Evolutionary conservation across 2,329 filamentous ascomycete genomes (phyloP).

Genomic region (Drechslera avenae): DNA sequence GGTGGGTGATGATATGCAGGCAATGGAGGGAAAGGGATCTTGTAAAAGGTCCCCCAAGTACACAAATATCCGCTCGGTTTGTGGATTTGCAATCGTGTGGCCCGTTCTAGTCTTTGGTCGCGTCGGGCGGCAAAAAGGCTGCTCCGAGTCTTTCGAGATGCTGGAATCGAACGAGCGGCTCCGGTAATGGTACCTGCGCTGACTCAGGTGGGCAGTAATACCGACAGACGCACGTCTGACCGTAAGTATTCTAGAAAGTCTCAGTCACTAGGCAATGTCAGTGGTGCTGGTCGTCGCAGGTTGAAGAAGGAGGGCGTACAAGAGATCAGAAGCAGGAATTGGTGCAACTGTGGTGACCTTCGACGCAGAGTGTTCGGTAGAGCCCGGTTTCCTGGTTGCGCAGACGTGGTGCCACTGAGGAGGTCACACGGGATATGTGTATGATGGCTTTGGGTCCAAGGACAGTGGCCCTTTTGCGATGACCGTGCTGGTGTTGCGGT

Average conservation of each 20-base stretch:
- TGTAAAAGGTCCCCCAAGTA: slow-evolving; percentile 37
- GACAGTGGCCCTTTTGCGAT: slow-evolving; percentile 35
- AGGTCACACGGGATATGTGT: slow-evolving; percentile 47
- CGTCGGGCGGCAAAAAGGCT: slow-evolving; percentile 35
- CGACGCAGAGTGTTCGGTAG: slow-evolving; percentile 45
- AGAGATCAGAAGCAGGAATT: slow-evolving; percentile 44
- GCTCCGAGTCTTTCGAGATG: slow-evolving; percentile 35
- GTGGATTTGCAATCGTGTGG: slow-evolving; percentile 37
- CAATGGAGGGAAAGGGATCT: slow-evolving; percentile 36
- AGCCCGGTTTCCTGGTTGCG: slow-evolving; percentile 55
- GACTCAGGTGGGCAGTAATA: slow-evolving; percentile 46
- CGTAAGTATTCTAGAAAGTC: slow-evolving; percentile 52
- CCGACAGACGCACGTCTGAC: slow-evolving; percentile 51
- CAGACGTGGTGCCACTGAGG: slow-evolving; percentile 53
- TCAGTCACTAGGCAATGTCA: slow-evolving; percentile 47
- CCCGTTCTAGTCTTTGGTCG: slow-evolving; percentile 37
- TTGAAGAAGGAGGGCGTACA: slow-evolving; percentile 49
- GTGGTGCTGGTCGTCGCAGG: slow-evolving; percentile 46
- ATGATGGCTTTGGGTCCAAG: slow-evolving; percentile 41
- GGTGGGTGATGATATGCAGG: slow-evolving; percentile 41
- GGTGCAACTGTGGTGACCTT: slow-evolving; percentile 45
- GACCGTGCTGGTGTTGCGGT: slow-evolving; percentile 37
- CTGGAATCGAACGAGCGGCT: slow-evolving; percentile 33
- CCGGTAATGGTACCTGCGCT: slow-evolving; percentile 47
- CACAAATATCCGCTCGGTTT: slow-evolving; percentile 36